phyloP scores from a whole-genome alignment of 306 rosid genomes.

The Neltuma alba region DNA sequence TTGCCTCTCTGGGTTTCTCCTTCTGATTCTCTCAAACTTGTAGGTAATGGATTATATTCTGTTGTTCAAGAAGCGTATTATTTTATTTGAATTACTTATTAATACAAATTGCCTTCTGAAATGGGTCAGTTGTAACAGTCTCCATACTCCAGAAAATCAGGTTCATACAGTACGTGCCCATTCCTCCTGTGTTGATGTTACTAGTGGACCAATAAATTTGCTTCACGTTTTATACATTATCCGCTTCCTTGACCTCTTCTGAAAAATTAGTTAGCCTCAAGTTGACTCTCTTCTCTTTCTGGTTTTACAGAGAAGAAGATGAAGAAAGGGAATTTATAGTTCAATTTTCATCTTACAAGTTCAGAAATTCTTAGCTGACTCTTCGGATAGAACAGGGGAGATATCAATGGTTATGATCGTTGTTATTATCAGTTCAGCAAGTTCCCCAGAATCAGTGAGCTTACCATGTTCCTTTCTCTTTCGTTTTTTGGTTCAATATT shows the following conservation, averaged over 20 bases:
- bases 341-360: background rate
- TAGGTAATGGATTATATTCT: background rate
- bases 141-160: background rate
- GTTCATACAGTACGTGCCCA: conserved; percentile 30
- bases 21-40: conserved; percentile 16
- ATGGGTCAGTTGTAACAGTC: conserved; percentile 28
- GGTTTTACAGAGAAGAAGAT: background rate
- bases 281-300: conserved; percentile 5
- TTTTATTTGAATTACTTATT: background rate
- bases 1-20: background rate
- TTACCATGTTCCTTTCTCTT: background rate
- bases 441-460: background rate
- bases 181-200: conserved; percentile 28
- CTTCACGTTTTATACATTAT: background rate
- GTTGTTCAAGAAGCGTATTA: background rate
- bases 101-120: conserved; percentile 5
- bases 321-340: background rate
- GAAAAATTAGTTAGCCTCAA: background rate
- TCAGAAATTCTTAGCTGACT: background rate
- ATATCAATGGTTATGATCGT: background rate
- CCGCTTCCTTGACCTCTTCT: background rate
- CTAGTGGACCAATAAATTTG: conserved; percentile 39
- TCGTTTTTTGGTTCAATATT: background rate
- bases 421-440: background rate
- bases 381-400: background rate